Evolutionary conservation across 306 rosid species (phyloP), one percentile per base, ranked within the genome.

Genomic region (Styphnolobium japonicum): DNA sequence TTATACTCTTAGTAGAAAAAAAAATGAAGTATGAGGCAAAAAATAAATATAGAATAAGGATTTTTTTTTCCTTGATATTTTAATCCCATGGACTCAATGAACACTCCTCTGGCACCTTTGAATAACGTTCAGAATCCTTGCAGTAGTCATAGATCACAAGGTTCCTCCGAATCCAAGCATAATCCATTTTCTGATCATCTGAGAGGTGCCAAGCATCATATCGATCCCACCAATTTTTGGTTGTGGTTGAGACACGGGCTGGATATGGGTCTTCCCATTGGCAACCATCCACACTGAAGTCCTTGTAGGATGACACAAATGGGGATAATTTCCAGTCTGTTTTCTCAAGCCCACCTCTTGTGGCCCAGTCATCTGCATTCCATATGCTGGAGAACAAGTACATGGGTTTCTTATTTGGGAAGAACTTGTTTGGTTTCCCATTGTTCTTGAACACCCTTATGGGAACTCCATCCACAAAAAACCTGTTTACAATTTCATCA

Each of bases 301-400:
- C 97, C 76, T 63, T 88, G 75, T 95, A 93, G 1, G 98, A 88
- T 9, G 99, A 95, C 23, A 90, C 90, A 71, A 95, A 95, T 33
- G 99, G 98, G 4, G 89, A 84, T 14, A 86, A 82, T 14, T 77
- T 90, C 99, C 97, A 95, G 67, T 95, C 85, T 11, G 99, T 93
- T 85, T 95, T 95, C 93, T 95, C 99, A 6, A 92, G 86, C 8
- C 99, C 98, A 7, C 98, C 99, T 80, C 98, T 87, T 22, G 99
- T 95, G 5, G 99, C 99, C 99, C 99, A 95, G 0, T 91, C 98
- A 57, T 95, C 98, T 12, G 98, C 98, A 57, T 95, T 95, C 98
- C 98, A 92, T 60, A 95, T 89, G 87, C 98, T 95, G 0, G 98
- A 95, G 68, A 95, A 95, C 82, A 95, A 36, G 84, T 90, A 95